Evolutionary conservation across 768 basidiomycete species (phyloP), one percentile per base, ranked within the genome.

Genomic region (Suillus subluteus): DNA sequence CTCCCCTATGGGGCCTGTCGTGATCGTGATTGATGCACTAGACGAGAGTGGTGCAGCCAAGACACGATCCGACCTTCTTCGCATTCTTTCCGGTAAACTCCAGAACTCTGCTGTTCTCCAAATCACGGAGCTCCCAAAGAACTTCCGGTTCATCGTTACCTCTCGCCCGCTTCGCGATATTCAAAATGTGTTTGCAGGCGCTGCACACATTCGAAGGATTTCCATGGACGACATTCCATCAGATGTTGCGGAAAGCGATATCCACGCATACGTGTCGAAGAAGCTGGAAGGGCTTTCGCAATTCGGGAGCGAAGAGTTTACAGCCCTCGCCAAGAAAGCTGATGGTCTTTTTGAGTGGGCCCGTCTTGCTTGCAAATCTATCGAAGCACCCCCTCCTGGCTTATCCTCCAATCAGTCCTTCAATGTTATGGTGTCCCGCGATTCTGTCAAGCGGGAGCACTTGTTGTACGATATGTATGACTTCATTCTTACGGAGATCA

Each of bases 21-120:
- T 74, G 23, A 64, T 74, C 32, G 63, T 76, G 59, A 71, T 75
- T 41, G 75, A 77, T 46, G 73, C 65, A 5, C 50, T 74, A 21
- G 70, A 72, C 44, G 70, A 68, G 48, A 69, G 66, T 44, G 65
- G 64, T 8, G 43, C 64, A 11, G 55, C 13, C 3, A 26, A 21
- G 6, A 40, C 66, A 64, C 66, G 68, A 9, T 26, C 37, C 18
- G 30, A 23, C 8, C 64, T 75, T 54, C 72, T 77, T n/a, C 4
- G 32, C 18, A 43, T 67, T 38, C 37, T 68, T 32, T 13, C 61
- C 0, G 41, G 43, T 13, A 32, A 58, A 63, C 23, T 18, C 2
- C 41, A 43, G 41, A 18, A 43, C 16, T 18, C 41, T 43, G 16
- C 6, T 7, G 16, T 43, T 43, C 3, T 6, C 5, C 16, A 4